Evolutionary conservation across 805 yeast species (phyloP).

Genomic region (Yueomyces sp.): DNA sequence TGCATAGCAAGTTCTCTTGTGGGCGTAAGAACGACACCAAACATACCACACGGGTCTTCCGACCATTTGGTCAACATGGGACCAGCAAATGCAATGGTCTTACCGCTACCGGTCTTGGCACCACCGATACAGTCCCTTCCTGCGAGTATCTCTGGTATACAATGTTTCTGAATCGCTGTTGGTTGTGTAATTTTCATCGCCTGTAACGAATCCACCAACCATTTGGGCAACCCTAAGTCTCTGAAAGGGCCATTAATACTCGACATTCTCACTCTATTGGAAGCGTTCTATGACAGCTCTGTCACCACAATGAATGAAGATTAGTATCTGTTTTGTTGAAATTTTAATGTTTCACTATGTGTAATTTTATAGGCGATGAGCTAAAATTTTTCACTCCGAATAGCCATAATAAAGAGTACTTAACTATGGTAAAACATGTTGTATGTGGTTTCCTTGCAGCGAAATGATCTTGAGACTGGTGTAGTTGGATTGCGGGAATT

Average conservation of each 20-base stretch:
- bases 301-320: too few relatives aligned
- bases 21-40: constrained; percentile 81
- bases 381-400: neutral
- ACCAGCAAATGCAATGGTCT: constrained; percentile 94
- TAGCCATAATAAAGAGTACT: too few relatives aligned
- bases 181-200: constrained; percentile 79
- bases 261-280: neutral
- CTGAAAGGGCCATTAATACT: neutral
- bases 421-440: too few relatives aligned
- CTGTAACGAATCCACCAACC: constrained; percentile 70
- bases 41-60: constrained; percentile 86
- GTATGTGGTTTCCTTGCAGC: too few relatives aligned
- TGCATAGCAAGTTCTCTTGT: constrained; percentile 90
- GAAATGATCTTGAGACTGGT: too few relatives aligned
- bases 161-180: constrained; percentile 73
- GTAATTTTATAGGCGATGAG: neutral
- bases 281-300: too few relatives aligned
- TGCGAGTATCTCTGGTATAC: constrained; percentile 73
- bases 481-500: neutral
- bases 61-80: constrained; percentile 95
- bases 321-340: too few relatives aligned
- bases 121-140: constrained; percentile 93
- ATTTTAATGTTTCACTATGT: too few relatives aligned
- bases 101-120: constrained; percentile 96
- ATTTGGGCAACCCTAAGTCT: constrained; percentile 59